A percentile compares a stretch with the other conserved stretches of the same genome.
Conservation (phyloP, 257 asterid genomes). For the Gentiana dahurica region DNA sequence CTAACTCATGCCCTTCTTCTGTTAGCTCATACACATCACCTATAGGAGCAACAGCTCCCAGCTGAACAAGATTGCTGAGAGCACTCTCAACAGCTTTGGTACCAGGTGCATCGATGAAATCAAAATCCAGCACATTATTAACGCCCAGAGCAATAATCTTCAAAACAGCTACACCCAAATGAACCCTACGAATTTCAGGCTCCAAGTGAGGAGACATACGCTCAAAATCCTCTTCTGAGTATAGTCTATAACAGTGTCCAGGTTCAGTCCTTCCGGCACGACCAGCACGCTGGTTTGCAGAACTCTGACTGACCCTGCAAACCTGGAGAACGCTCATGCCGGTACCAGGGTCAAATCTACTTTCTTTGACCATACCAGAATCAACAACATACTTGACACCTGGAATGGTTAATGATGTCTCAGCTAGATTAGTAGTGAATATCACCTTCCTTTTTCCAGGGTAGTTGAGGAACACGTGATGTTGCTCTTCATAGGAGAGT, state of each 20-base stretch:
- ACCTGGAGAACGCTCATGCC: constrained; percentile 81
- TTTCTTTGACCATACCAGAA: constrained; percentile 83
- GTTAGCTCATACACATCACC: constrained; percentile 42
- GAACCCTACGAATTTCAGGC: constrained; percentile 88
- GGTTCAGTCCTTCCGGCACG: constrained; percentile 98
- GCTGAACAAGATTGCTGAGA: constrained; percentile 53
- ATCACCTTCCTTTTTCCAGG: constrained; percentile 73
- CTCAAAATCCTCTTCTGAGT: constrained; percentile 51
- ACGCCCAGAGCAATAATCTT: constrained; percentile 83
- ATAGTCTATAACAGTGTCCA: constrained; percentile 79
- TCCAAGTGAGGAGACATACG: constrained; percentile 63
- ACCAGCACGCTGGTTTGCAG: constrained; percentile 94
- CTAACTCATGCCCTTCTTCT: constrained; percentile 48
- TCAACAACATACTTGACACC: constrained; percentile 90
- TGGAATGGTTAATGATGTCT: constrained; percentile 93
- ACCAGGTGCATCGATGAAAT: constrained; percentile 83
- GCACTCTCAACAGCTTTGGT: constrained; percentile 66
- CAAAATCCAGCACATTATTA: constrained; percentile 55
- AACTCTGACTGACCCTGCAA: constrained; percentile 70
- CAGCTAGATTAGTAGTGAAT: constrained; percentile 85
- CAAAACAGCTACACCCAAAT: constrained; percentile 86
- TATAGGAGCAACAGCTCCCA: constrained; percentile 50
- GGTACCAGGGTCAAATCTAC: constrained; percentile 65
- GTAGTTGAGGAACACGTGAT: constrained; percentile 43
- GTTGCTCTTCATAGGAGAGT: constrained; percentile 72